These are phyloP conservation scores for Scleroderma citrinum DNA, from an alignment of 768 basidiomycete genomes.

Conservation along the genomic window DNA sequence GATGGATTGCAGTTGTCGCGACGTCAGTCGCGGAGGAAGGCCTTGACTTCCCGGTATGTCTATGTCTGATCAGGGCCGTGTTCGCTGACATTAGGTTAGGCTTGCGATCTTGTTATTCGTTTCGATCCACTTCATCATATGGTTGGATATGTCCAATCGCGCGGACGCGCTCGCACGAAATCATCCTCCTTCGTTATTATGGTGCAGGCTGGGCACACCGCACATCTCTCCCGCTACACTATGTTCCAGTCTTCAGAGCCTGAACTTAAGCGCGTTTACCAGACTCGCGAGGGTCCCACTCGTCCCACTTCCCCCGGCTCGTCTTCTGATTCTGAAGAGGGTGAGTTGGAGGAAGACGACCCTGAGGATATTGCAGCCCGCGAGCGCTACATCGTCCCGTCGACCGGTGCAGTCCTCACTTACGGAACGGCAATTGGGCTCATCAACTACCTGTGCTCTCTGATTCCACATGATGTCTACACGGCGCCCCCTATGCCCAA, in stretches of 20 bases:
- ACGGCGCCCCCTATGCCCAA: conserved; percentile 55
- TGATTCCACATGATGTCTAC: conserved; percentile 68
- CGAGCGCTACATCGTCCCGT: conserved; percentile 68
- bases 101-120: conserved; percentile 81
- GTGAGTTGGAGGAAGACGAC: conserved; percentile 40
- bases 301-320: conserved; percentile 22
- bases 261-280: conserved; percentile 58
- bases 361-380: conserved; percentile 54
- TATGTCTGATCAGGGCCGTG: neutral
- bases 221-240: conserved; percentile 53
- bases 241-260: conserved; percentile 57
- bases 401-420: conserved; percentile 73
- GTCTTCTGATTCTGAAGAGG: conserved; percentile 23
- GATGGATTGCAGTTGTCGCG: conserved; percentile 51
- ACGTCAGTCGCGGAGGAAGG: conserved; percentile 92
- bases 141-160: conserved; percentile 84
- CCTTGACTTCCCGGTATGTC: conserved; percentile 74
- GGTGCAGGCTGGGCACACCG: conserved; percentile 56
- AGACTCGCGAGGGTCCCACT: conserved; percentile 37
- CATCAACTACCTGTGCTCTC: conserved; percentile 69
- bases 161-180: conserved; percentile 76
- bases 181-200: conserved; percentile 77
- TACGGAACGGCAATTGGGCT: conserved; percentile 70
- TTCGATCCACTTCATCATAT: conserved; percentile 80
- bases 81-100: conserved; percentile 36